Conservation (phyloP, 441 rosid genomes). For the Mallotus japonicus region DNA sequence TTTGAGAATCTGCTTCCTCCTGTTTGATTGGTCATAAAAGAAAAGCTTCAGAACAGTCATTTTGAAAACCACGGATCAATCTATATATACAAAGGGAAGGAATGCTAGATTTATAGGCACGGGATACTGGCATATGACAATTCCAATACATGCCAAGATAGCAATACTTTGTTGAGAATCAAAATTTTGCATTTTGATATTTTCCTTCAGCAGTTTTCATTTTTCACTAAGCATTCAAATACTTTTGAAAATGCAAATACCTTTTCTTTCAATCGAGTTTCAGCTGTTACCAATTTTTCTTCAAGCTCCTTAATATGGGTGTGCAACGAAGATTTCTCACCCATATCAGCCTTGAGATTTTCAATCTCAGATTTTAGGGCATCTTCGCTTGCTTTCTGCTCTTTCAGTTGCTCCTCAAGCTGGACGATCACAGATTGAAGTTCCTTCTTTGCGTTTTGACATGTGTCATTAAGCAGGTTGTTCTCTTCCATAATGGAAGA, state of each 20-base stretch:
- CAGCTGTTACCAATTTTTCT: slow-evolving; percentile 43
- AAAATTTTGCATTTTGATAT: slow-evolving; percentile 44
- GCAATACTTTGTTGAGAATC: slow-evolving; percentile 44
- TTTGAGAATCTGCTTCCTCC: slow-evolving; percentile 51
- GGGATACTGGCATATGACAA: background rate
- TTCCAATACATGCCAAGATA: background rate
- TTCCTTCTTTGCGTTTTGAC: slow-evolving; percentile 67
- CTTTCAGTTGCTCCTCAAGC: slow-evolving; percentile 62
- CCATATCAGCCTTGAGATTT: slow-evolving; percentile 47
- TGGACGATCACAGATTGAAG: slow-evolving; percentile 56
- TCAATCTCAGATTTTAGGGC: slow-evolving; percentile 51
- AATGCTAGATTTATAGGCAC: background rate
- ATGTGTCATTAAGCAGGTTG: slow-evolving; percentile 56
- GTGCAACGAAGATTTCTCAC: slow-evolving; percentile 57
- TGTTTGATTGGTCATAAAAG: slow-evolving; percentile 30
- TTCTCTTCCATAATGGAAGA: slow-evolving; percentile 74
- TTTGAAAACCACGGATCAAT: background rate
- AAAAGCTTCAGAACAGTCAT: slow-evolving; percentile 2
- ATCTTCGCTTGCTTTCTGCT: slow-evolving; percentile 52
- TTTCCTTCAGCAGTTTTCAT: slow-evolving; percentile 46
- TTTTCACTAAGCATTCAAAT: slow-evolving; percentile 41
- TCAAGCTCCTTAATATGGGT: slow-evolving; percentile 60
- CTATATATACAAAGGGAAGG: background rate
- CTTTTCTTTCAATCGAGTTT: slow-evolving; percentile 58
- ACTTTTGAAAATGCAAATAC: slow-evolving; percentile 26